Base-by-base conservation (phyloP, 139 green algal genomes). In the Coelastrella sp. region DNA sequence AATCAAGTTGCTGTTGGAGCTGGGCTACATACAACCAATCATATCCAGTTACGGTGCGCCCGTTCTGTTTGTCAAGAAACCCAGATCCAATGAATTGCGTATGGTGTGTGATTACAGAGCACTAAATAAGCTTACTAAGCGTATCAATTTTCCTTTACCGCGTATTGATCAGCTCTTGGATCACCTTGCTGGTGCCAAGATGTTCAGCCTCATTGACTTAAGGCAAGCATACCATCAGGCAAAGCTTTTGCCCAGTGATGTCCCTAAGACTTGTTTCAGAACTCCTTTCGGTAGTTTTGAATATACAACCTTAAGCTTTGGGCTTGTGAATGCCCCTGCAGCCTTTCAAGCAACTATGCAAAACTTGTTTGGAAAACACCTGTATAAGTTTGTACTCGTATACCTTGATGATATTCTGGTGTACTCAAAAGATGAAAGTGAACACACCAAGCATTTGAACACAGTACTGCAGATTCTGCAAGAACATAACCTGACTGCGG, bases 81-180 rank as follows among this genome's bases (percentile, higher is more conserved):
- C 45, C 11, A 91, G 91, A 32, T 79, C 90, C 57, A 89, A 89
- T 4, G 27, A 15, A 32, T 35, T 93, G 6, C 73, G 91, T 0
- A 89, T 95, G 83, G 90, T 84, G 27, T 60, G 94, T 5, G 82
- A 90, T 32, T 88, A 88, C 35, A 37, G 89, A 5, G 80, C 66
- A 5, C 32, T 91, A 3, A 90, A 89, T 25, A 40, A 68, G 5
- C 66, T 50, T 0, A 89, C 80, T 17, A 15, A 86, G 0, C 86
- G 85, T 69, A 85, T 85, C 9, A 32, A 37, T 1, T 88, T 83
- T 35, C 83, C 83, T 3, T 9, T 90, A 34, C 67, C 67, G 6
- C 17, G 38, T 19, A 76, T 76, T 35, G 67, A 76, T 9, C 37
- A 53, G 34, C 3, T 57, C 37, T 40, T 76, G 17, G 67, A 76